phyloP scores from a whole-genome alignment of 179 eudicot genomes.

The Silene coronaria region DNA sequence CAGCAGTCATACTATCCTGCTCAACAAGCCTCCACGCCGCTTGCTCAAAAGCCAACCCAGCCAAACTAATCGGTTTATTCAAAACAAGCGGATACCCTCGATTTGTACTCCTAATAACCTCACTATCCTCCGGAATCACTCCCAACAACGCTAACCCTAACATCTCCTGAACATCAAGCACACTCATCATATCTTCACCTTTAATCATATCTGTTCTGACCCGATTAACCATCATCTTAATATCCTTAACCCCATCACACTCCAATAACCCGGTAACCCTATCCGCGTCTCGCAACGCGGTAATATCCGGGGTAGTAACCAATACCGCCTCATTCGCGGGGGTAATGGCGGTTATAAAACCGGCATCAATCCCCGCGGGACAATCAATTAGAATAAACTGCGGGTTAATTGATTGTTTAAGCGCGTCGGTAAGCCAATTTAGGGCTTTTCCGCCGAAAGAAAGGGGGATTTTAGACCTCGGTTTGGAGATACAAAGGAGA shows the following conservation, averaged over 20 bases:
- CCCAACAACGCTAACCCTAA: slow-evolving; percentile 84
- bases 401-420: slow-evolving; percentile 57
- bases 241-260: slow-evolving; percentile 94
- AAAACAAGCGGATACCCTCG: slow-evolving; percentile 87
- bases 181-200: slow-evolving; percentile 99
- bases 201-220: slow-evolving; percentile 87
- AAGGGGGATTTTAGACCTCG: slow-evolving; percentile 77
- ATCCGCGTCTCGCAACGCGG: slow-evolving; percentile 80
- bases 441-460: slow-evolving; percentile 92
- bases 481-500: slow-evolving; percentile 79
- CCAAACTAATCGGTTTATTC: slow-evolving; percentile 88
- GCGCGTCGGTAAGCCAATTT: slow-evolving; percentile 82
- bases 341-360: slow-evolving; percentile 92
- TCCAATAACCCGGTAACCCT: slow-evolving; percentile 91
- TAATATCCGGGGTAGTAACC: slow-evolving; percentile 93
- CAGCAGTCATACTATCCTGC: slow-evolving; percentile 97
- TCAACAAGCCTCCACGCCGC: slow-evolving; percentile 98
- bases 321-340: slow-evolving; percentile 95
- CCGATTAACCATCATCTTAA: slow-evolving; percentile 94
- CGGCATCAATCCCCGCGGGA: slow-evolving; percentile 97
- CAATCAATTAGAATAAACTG: slow-evolving; percentile 88
- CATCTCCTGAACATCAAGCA: slow-evolving; percentile 96
- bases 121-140: slow-evolving; percentile 87
- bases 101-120: slow-evolving; percentile 95
- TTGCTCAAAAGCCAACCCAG: slow-evolving; percentile 95